These are phyloP conservation scores for Chlorella sp. DNA, from an alignment of 139 green algal genomes.

Conservation along the genomic window DNA sequence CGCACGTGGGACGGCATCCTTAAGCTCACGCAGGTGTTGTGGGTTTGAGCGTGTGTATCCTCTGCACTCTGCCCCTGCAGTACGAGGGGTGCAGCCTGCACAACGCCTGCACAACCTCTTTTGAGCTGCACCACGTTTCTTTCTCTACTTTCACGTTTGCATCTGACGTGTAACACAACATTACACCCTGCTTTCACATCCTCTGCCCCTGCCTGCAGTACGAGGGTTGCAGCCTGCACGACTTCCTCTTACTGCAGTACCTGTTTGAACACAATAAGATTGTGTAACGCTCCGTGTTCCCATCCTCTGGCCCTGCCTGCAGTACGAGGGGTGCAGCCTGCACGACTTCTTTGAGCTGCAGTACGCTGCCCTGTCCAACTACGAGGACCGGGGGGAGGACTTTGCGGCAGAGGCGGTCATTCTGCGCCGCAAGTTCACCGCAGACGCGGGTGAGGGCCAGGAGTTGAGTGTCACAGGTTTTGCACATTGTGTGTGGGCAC, in stretches of 20 bases:
- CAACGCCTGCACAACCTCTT: too few species aligned
- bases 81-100: conserved; percentile 68
- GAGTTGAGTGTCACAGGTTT: too few species aligned
- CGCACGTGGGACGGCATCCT: too few species aligned
- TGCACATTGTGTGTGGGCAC: neutral
- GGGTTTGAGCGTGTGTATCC: neutral
- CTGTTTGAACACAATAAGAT: too few species aligned
- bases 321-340: conserved; percentile 70
- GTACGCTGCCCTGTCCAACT: conserved; percentile 84
- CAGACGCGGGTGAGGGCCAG: conserved; percentile 48
- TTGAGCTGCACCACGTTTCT: conserved; percentile 77
- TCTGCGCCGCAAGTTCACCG: conserved; percentile 77
- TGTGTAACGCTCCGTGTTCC: neutral
- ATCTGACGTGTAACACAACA: too few species aligned
- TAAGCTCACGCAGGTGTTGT: too few species aligned
- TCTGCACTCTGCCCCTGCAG: conserved; percentile 4
- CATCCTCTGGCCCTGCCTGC: neutral
- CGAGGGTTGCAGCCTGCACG: conserved; percentile 62
- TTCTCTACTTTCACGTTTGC: conserved; percentile 62
- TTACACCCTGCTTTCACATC: neutral
- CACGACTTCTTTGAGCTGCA: conserved; percentile 94
- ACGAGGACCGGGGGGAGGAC: conserved; percentile 90
- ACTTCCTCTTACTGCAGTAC: conserved; percentile 92
- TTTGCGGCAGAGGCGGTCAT: conserved; percentile 83
- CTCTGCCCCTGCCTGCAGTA: conserved; percentile 48